Conservation (phyloP, 257 asterid species). For the Fraxinus pennsylvanica region DNA sequence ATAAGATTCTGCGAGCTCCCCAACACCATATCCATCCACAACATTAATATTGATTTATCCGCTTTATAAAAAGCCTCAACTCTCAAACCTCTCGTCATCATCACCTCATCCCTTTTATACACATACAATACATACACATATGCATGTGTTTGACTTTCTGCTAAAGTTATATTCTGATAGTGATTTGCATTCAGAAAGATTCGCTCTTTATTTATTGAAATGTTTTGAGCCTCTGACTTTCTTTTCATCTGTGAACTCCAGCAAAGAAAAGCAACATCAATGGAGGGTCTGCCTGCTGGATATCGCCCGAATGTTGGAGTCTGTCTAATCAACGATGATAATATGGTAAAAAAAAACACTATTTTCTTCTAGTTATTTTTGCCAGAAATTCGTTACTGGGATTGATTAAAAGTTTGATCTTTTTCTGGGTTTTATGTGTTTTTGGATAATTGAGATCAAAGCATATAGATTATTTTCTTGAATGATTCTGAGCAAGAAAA, state of each 20-base stretch:
- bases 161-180: slow-evolving; percentile 51
- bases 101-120: slow-evolving; percentile 26
- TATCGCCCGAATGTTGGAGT: slow-evolving; percentile 98
- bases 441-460: not conserved
- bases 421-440: not conserved
- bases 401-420: not conserved
- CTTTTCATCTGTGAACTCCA: not conserved
- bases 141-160: slow-evolving; percentile 58
- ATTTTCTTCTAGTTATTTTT: not conserved
- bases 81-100: slow-evolving; percentile 25
- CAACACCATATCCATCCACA: slow-evolving; percentile 21
- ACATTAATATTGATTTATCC: not conserved
- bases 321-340: slow-evolving; percentile 79
- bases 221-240: slow-evolving; percentile 8
- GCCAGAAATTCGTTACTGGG: not conserved
- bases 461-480: not conserved
- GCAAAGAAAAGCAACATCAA: slow-evolving; percentile 26
- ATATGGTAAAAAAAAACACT: slow-evolving; percentile 47
- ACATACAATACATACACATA: slow-evolving; percentile 31
- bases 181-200: slow-evolving; percentile 35
- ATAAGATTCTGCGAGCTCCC: slow-evolving; percentile 15
- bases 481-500: not conserved
- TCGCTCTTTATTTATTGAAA: slow-evolving; percentile 2
- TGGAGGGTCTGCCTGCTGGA: slow-evolving; percentile 97
- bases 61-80: slow-evolving; percentile 15